A percentile compares a stretch with the other conserved stretches of the same genome.
Conservation (phyloP, 805 yeast species). For the Blastobotrys americana region DNA sequence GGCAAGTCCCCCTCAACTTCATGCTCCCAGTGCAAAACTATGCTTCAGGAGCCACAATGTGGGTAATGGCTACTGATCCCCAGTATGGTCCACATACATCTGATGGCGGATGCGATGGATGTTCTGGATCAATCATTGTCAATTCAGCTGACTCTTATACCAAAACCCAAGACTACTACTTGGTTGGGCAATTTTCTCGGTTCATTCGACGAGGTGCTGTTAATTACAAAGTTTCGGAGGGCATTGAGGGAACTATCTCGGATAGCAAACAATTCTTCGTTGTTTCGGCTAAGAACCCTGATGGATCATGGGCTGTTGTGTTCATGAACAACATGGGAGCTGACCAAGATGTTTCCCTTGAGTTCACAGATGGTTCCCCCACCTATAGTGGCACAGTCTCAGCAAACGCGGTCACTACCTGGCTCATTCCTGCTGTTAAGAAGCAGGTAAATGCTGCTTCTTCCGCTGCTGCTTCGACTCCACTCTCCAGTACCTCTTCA, state of each 20-base stretch:
- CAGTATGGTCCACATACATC: slow-evolving; percentile 3
- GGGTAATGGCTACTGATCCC: slow-evolving; percentile 6
- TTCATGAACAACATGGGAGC: slow-evolving; percentile 5
- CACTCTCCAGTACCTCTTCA: no score
- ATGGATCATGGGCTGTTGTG: slow-evolving; percentile 5
- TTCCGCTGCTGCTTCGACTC: no score
- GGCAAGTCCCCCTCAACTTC: slow-evolving; percentile 5
- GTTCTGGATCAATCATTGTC: slow-evolving; percentile 6
- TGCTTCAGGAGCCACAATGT: slow-evolving; percentile 7
- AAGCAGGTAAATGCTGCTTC: no score
- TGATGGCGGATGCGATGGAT: slow-evolving; percentile 4
- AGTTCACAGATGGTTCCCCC: background rate
- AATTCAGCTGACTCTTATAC: background rate
- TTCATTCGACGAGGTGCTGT: slow-evolving; percentile 13
- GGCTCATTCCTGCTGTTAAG: slow-evolving; percentile 3
- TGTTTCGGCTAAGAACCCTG: slow-evolving; percentile 6
- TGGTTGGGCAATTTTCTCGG: slow-evolving; percentile 10
- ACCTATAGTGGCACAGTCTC: slow-evolving; percentile 2
- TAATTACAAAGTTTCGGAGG: slow-evolving; percentile 2
- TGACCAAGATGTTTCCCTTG: slow-evolving; percentile 3
- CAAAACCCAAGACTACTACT: slow-evolving; percentile 6
- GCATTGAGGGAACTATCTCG: background rate
- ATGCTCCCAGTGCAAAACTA: slow-evolving; percentile 6
- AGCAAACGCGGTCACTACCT: slow-evolving; percentile 2
- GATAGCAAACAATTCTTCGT: slow-evolving; percentile 1